Conservation (phyloP, 345 rosid genomes). For the Eucalyptus shirleyi region DNA sequence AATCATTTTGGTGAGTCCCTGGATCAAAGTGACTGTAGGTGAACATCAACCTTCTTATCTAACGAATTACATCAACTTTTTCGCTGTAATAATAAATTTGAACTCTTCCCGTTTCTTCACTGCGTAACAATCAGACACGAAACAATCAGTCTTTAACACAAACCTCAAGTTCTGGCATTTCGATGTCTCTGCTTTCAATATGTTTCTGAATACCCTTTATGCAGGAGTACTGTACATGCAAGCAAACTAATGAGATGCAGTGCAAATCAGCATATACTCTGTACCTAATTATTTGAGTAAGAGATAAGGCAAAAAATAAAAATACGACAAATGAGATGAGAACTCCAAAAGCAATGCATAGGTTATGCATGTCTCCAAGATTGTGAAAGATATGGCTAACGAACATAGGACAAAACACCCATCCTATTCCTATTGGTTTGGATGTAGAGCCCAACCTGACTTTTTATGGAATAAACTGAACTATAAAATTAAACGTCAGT, state of each 20-base stretch:
- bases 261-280: accelerated
- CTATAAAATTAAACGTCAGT: not conserved
- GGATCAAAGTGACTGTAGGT: not conserved
- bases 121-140: accelerated
- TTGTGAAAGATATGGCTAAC: not conserved
- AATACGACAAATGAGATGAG: no score
- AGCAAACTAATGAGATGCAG: not conserved
- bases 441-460: not conserved
- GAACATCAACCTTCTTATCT: accelerated
- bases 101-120: accelerated
- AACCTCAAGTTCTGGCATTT: not conserved
- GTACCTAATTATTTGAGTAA: not conserved
- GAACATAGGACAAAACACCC: not conserved
- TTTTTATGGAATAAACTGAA: not conserved
- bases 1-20: accelerated
- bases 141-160: accelerated
- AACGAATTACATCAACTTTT: accelerated
- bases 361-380: not conserved
- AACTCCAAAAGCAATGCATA: no score
- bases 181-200: accelerated
- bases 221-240: accelerated
- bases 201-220: accelerated
- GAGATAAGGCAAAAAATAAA: no score
- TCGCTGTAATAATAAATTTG: not conserved
- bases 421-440: not conserved